A percentile compares a stretch with the other conserved stretches of the same genome.
These are phyloP conservation scores for Coniella lustricola DNA, from an alignment of 2,329 filamentous ascomycete species.

Conservation along the genomic window DNA sequence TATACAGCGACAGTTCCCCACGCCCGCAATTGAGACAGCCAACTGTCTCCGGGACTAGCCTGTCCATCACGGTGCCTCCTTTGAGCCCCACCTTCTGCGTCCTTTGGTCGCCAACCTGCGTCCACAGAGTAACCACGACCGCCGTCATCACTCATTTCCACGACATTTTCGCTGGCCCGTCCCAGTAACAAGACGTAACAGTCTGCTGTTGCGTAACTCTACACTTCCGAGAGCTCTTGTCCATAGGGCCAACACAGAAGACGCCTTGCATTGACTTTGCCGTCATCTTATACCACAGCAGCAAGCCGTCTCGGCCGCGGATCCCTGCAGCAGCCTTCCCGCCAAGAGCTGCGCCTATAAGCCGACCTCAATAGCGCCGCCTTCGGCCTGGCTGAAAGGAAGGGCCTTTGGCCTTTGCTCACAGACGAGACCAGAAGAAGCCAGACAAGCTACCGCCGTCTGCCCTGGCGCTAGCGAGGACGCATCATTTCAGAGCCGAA, in stretches of 20 bases:
- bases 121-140: background rate
- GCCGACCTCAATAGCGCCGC: conserved; percentile 8
- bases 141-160: conserved; percentile 3
- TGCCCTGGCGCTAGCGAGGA: conserved; percentile 10
- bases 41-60: too few species aligned
- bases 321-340: conserved; percentile 3
- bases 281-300: background rate
- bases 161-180: background rate
- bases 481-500: conserved; percentile 10
- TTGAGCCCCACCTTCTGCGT: conserved; percentile 1
- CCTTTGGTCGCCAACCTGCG: background rate
- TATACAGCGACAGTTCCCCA: too few species aligned
- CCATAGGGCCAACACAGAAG: conserved; percentile 12
- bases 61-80: too few species aligned
- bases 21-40: too few species aligned
- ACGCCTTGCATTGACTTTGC: conserved; percentile 10
- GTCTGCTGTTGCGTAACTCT: conserved; percentile 6
- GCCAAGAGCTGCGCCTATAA: conserved; percentile 4
- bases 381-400: background rate
- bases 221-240: conserved; percentile 6
- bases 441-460: conserved; percentile 4
- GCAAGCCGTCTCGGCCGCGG: conserved; percentile 1
- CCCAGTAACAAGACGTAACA: conserved; percentile 3
- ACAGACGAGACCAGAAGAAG: background rate
- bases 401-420: background rate